phyloP scores from a whole-genome alignment of 371 early-diverging fungal species.

The Apophysomyces sp. region DNA sequence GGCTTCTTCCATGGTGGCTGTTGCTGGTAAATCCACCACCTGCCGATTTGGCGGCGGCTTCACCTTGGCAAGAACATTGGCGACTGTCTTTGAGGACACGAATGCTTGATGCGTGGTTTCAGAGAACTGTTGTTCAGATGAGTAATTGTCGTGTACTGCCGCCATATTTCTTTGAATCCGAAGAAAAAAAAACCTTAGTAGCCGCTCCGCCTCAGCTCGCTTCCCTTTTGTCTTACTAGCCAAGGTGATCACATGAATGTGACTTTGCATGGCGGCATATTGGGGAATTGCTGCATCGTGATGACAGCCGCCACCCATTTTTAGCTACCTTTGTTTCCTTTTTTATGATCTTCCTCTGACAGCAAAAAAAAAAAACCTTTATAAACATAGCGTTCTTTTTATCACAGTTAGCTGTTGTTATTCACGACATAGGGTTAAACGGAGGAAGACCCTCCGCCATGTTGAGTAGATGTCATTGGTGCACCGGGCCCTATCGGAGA shows the following conservation, averaged over 20 bases:
- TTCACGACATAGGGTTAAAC: not conserved
- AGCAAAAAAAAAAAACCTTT: not conserved
- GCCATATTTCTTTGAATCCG: not conserved
- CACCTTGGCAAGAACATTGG: slow-evolving; percentile 39
- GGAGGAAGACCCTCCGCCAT: not conserved
- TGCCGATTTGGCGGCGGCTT: slow-evolving; percentile 34
- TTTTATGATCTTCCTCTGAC: not conserved
- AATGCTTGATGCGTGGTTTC: slow-evolving; percentile 25
- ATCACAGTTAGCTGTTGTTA: too few species aligned
- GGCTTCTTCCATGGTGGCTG: slow-evolving; percentile 58
- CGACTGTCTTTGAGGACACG: slow-evolving; percentile 45
- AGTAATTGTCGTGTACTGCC: not conserved
- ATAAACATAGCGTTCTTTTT: not conserved
- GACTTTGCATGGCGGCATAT: not conserved
- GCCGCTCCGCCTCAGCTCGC: not conserved
- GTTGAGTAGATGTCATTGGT: not conserved
- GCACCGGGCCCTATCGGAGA: not conserved
- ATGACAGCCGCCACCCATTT: not conserved
- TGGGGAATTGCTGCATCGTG: slow-evolving; percentile 1
- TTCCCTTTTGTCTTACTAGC: not conserved
- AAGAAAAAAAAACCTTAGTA: not conserved
- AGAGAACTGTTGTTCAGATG: not conserved
- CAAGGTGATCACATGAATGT: not conserved
- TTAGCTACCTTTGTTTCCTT: not conserved
- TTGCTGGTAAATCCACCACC: slow-evolving; percentile 55